phyloP scores from a whole-genome alignment of 257 asterid species.

The Phtheirospermum japonicum region DNA sequence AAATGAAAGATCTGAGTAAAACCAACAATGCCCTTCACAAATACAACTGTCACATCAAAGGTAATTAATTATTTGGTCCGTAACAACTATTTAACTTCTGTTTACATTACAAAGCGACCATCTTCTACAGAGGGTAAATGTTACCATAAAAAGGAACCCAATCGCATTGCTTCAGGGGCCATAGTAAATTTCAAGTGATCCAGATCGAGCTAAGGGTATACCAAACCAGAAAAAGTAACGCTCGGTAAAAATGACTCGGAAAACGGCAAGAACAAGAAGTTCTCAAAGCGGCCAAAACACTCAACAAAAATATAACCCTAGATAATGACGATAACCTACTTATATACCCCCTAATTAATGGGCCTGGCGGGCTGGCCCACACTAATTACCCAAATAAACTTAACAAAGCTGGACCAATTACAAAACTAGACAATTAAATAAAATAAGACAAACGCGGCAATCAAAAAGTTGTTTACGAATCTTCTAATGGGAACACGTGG shows the following conservation, averaged over 20 bases:
- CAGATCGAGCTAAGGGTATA: not conserved
- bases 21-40: not conserved
- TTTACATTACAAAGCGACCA: not conserved
- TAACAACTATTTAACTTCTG: not conserved
- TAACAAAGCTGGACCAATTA: no score
- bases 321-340: not conserved
- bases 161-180: slow-evolving; percentile 7
- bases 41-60: not conserved
- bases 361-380: not conserved
- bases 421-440: no score
- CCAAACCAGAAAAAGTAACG: not conserved
- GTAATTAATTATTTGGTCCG: not conserved
- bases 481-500: no score
- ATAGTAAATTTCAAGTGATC: not conserved
- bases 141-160: not conserved
- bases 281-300: no score
- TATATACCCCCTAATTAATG: not conserved
- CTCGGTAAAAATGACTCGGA: no score
- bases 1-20: not conserved
- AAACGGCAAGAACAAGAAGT: not conserved
- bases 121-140: not conserved
- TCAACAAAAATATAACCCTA: not conserved
- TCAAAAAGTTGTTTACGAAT: no score
- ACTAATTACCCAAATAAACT: not conserved
- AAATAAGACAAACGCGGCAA: no score